A percentile compares a stretch with the other conserved stretches of the same genome.
Evolutionary conservation across 352 stramenopile species (phyloP).

Genomic region (Pythium brassicae): DNA sequence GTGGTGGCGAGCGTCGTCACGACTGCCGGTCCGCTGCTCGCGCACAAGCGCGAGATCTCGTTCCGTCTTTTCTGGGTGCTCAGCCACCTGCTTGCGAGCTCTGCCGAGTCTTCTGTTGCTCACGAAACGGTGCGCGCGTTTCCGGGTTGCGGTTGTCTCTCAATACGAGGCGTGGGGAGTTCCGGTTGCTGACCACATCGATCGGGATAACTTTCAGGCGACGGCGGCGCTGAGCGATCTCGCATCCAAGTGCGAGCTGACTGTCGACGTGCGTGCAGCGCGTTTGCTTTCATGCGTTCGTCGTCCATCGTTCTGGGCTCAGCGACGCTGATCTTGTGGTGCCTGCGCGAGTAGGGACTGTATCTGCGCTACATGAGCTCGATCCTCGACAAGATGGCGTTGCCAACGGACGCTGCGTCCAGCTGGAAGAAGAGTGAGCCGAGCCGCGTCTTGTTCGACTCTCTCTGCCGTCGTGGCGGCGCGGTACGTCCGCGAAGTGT

Average conservation of each 20-base stretch:
- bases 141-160: background rate
- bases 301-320: background rate
- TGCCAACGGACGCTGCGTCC: conserved; percentile 27
- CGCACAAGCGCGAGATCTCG: conserved; percentile 35
- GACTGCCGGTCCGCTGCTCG: conserved; percentile 36
- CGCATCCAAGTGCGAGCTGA: conserved; percentile 20
- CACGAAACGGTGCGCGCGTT: conserved; percentile 36
- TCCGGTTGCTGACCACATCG: background rate
- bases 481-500: conserved; percentile 25
- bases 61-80: conserved; percentile 84
- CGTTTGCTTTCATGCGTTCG: background rate
- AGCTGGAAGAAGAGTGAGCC: conserved; percentile 64
- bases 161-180: background rate
- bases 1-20: conserved; percentile 63
- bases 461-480: conserved; percentile 60
- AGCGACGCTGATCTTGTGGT: background rate
- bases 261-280: conserved; percentile 35
- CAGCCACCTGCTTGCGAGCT: conserved; percentile 61
- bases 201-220: conserved; percentile 26
- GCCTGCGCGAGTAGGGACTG: conserved; percentile 28
- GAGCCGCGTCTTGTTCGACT: conserved; percentile 72
- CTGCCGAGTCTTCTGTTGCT: conserved; percentile 41
- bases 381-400: conserved; percentile 46
- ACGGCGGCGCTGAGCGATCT: conserved; percentile 27
- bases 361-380: conserved; percentile 52